Evolutionary conservation across 768 basidiomycete genomes (phyloP), one percentile per base, ranked within the genome.

Genomic region (Tephrocybe sp.): DNA sequence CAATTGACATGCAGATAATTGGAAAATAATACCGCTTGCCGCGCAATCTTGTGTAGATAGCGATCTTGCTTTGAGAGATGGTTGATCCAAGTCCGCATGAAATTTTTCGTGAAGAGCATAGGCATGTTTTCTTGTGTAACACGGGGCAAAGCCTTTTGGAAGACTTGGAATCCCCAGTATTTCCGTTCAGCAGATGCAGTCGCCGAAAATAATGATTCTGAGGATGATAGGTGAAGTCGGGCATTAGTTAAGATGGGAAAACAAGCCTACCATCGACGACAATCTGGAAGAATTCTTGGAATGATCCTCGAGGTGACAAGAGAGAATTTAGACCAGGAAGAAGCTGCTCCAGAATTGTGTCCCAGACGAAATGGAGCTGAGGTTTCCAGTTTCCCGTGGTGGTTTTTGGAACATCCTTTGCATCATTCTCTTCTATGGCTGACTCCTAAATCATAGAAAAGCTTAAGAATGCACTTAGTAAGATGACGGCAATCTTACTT

Each of bases 81-180:
- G 63, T 96, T 96, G 52, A 96, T 95, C 92, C 95, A 96, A 30
- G 87, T 87, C 30, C 93, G 86, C 89, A 98, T 94, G 61, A 97
- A 90, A 65, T 97, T 94, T 60, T 87, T 87, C 16, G 91, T 95
- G 65, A 99, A 94, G 27, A 98, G 74, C 78, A 92, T 85, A 0
- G 91, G 87, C 58, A 96, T 74, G 45, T 82, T 86, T 37, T 79
- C 69, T 15, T 81, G 67, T 13, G 78, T 72, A 25, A 91, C 77
- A 30, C 84, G 83, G 13, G 80, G 77, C 34, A 97, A 71, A 7
- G 92, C 84, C 55, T 82, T 87, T 60, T 86, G 82, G 69, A 98
- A 90, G 16, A 96, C 79, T 58, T 88, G 86, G 71, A 98, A 96
- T n/a, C 94, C 96, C 88, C 92, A 95, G 61, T 87, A 92, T 69